A percentile compares a stretch with the other conserved stretches of the same genome.
Evolutionary conservation across 2,329 filamentous ascomycete genomes (phyloP).

Genomic region (Ophiostoma novo-ulmi): DNA sequence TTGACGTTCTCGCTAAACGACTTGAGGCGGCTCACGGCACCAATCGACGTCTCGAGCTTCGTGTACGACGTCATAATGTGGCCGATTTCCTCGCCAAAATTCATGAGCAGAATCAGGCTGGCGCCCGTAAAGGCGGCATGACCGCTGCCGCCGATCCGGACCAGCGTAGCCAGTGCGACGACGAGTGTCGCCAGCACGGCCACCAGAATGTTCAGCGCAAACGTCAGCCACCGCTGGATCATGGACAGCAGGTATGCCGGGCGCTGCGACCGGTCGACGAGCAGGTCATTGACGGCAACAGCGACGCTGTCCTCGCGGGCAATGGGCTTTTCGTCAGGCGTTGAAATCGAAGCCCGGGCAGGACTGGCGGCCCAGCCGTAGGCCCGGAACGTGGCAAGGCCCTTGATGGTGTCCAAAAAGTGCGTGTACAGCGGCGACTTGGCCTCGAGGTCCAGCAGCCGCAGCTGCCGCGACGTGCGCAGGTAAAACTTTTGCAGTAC

Average conservation of each 20-base stretch:
- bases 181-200: slow-evolving; percentile 45
- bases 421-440: slow-evolving; percentile 54
- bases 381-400: slow-evolving; percentile 52
- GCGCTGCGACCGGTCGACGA: slow-evolving; percentile 51
- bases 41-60: slow-evolving; percentile 35
- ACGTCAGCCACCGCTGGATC: slow-evolving; percentile 54
- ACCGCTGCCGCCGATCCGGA: neutral
- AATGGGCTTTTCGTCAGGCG: neutral
- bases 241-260: slow-evolving; percentile 54
- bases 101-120: slow-evolving; percentile 35
- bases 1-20: slow-evolving; percentile 31
- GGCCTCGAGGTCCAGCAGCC: slow-evolving; percentile 56
- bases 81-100: slow-evolving; percentile 34
- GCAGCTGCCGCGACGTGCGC: slow-evolving; percentile 55
- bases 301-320: slow-evolving; percentile 30
- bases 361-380: slow-evolving; percentile 49
- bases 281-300: slow-evolving; percentile 37
- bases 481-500: slow-evolving; percentile 54
- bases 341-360: neutral
- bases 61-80: slow-evolving; percentile 35
- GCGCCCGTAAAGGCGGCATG: neutral
- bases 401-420: slow-evolving; percentile 53
- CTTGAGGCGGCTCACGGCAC: slow-evolving; percentile 36
- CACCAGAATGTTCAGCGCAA: slow-evolving; percentile 48
- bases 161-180: slow-evolving; percentile 21